Evolutionary conservation across 2,329 filamentous ascomycete species (phyloP).

Genomic region (Hypoxylon sp.): DNA sequence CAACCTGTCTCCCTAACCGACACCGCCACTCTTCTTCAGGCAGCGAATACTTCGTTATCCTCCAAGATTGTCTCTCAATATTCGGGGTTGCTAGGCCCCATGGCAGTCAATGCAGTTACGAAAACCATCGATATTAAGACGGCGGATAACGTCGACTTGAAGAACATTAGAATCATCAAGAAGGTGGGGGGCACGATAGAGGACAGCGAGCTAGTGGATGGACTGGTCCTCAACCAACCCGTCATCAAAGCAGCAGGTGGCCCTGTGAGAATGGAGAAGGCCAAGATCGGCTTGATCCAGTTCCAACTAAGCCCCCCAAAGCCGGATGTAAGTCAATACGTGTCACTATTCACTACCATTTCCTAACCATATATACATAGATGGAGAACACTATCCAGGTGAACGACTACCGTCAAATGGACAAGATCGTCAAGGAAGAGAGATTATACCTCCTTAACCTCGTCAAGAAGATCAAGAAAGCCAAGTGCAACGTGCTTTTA

Average conservation of each 20-base stretch:
- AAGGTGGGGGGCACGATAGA: slow-evolving; percentile 98
- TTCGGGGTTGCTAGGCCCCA: slow-evolving; percentile 92
- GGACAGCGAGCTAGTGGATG: slow-evolving; percentile 97
- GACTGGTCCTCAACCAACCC: slow-evolving; percentile 89
- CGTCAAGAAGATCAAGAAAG: slow-evolving; percentile 99
- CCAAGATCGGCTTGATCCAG: slow-evolving; percentile 94
- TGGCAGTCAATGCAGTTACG: slow-evolving; percentile 96
- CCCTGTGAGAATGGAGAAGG: slow-evolving; percentile 95
- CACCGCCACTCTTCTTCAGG: slow-evolving; percentile 90
- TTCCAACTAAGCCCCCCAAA: slow-evolving; percentile 99
- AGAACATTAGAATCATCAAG: slow-evolving; percentile 97
- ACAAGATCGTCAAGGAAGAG: slow-evolving; percentile 99
- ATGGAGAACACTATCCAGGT: slow-evolving; percentile 99
- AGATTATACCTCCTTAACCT: slow-evolving; percentile 97
- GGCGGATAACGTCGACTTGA: slow-evolving; percentile 95
- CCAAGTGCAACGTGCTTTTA: slow-evolving; percentile 97
- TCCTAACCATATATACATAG: slow-evolving; percentile 56
- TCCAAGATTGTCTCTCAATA: slow-evolving; percentile 99
- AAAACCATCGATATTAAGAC: slow-evolving; percentile 97
- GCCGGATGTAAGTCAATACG: slow-evolving; percentile 77
- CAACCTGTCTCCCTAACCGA: slow-evolving; percentile 91
- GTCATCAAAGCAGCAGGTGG: slow-evolving; percentile 95
- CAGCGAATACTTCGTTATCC: slow-evolving; percentile 94
- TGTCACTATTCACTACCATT: neutral
- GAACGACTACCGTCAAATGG: slow-evolving; percentile 99